Evolutionary conservation across 83 land plant genomes (phyloP), one percentile per base, ranked within the genome.

Genomic region (Picea abies): DNA sequence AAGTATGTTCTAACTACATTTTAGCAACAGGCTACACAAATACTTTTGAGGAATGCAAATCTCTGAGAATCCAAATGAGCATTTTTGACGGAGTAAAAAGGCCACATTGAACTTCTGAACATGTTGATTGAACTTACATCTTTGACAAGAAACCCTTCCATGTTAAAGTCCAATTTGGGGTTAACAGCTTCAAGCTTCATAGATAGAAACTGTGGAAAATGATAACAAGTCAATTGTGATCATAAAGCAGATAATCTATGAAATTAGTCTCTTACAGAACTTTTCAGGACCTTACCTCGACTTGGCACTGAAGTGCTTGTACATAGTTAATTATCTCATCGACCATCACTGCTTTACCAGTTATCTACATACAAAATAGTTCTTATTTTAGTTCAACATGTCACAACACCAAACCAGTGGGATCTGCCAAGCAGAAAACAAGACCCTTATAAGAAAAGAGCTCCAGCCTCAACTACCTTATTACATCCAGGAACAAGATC

Each of bases 401-500:
- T 47, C 10, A n/a, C 8, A 44, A 19, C 47, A 52, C 58, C 22
- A 39, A 73, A 41, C 11, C 11, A 73, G 4, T 70, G 10, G 77
- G 22, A 8, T 44, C 56, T 44, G 10, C 11, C 56, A 44, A 44
- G 11, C 56, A 73, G 26, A 73, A 73, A 17, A 41, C 1, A 44
- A 44, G 39, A 73, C 58, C 58, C 56, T 2, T 3, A 44, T 44
- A 20, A 7, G 56, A 9, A 72, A 41, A 72, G 10, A 72, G 11
- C 12, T 70, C n/a, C 20, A 35, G 44, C 73, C 73, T 70, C 44
- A 9, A 39, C 77, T 56, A 95, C 98, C 96, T 95, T 93, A 73
- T 93, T 95, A 82, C 98, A 95, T 58, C 98, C 98, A 37, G 96
- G 98, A 35, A 95, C 98, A 79, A 95, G 85, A 82, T 92, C 98